Percentiles rank a stretch among this genome's conserved stretches.
These are phyloP conservation scores for Fagopyrum homotropicum DNA, from an alignment of 148 eudicot genomes.

Conservation along the genomic window DNA sequence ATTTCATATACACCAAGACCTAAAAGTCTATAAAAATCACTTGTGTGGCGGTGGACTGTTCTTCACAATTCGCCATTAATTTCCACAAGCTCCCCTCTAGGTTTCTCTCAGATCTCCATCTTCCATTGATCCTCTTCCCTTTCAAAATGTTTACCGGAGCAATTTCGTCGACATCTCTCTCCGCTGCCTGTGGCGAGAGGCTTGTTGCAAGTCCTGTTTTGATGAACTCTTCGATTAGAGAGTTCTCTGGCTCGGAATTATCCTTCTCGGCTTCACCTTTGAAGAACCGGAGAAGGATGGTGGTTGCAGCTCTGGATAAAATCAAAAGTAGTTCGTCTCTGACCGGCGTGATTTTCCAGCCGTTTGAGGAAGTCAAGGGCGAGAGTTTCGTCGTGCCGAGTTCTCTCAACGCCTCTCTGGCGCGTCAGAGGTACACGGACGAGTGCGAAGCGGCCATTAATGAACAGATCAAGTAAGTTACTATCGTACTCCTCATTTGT, in stretches of 20 bases:
- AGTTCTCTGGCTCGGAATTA: not conserved
- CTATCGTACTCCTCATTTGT: not conserved
- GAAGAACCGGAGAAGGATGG: constrained; percentile 9
- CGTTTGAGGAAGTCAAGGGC: constrained; percentile 73
- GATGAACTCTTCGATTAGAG: constrained; percentile 7
- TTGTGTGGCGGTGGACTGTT: not conserved
- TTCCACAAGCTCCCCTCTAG: not conserved
- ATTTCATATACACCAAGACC: constrained; percentile 14
- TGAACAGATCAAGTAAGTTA: constrained; percentile 75
- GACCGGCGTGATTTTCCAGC: constrained; percentile 59
- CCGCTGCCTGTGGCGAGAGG: not conserved
- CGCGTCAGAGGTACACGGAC: constrained; percentile 49
- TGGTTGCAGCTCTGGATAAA: constrained; percentile 17
- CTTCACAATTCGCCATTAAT: not conserved
- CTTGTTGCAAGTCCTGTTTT: constrained; percentile 6
- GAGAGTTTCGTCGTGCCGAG: constrained; percentile 45
- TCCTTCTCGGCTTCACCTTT: constrained; percentile 5
- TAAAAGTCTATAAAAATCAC: constrained; percentile 14
- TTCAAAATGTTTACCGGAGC: constrained; percentile 12
- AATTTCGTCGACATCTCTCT: constrained; percentile 12
- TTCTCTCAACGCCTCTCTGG: constrained; percentile 44
- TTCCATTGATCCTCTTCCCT: not conserved
- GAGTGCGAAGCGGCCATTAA: constrained; percentile 67
- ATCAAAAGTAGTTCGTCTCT: not conserved
- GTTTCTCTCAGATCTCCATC: not conserved